Conservation (phyloP, 768 basidiomycete genomes). For the Kwoniella mangroviensis region DNA sequence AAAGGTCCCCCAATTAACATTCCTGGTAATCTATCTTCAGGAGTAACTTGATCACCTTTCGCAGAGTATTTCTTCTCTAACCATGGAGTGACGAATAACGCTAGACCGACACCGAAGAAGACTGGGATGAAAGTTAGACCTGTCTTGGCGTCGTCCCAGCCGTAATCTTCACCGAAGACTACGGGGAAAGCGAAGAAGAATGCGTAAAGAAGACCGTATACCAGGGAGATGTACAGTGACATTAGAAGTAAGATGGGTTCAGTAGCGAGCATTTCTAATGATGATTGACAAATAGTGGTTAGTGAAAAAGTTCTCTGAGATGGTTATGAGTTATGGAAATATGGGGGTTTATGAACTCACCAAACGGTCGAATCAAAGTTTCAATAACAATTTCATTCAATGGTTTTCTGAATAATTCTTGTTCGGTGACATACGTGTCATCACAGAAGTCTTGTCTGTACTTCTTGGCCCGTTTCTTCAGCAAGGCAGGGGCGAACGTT, state of each 20-base stretch:
- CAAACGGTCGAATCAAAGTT: constrained; percentile 40
- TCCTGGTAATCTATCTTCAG: constrained; percentile 48
- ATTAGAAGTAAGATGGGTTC: constrained; percentile 55
- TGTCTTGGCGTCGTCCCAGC: constrained; percentile 38
- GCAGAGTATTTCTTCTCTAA: constrained; percentile 30
- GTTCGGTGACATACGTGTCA: constrained; percentile 49
- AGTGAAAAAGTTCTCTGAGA: constrained; percentile 42
- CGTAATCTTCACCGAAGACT: constrained; percentile 41
- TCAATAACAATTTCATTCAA: constrained; percentile 38
- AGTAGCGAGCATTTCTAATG: constrained; percentile 46
- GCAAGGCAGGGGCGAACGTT: constrained; percentile 56
- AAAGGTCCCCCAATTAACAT: constrained; percentile 35
- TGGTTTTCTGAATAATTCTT: constrained; percentile 36
- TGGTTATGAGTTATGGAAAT: constrained; percentile 29
- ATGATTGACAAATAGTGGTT: constrained; percentile 30
- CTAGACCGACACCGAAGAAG: constrained; percentile 42
- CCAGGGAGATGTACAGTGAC: constrained; percentile 44
- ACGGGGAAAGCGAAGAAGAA: constrained; percentile 51
- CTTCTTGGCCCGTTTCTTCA: constrained; percentile 51
- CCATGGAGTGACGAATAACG: constrained; percentile 38
- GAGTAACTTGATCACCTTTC: constrained; percentile 31
- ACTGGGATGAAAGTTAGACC: constrained; percentile 42
- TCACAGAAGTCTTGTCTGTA: constrained; percentile 47
- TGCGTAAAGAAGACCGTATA: constrained; percentile 51
- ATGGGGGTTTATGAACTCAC: constrained; percentile 34